Conservation (phyloP, 106 monocot genomes). For the Dioscorea zingiberensis region DNA sequence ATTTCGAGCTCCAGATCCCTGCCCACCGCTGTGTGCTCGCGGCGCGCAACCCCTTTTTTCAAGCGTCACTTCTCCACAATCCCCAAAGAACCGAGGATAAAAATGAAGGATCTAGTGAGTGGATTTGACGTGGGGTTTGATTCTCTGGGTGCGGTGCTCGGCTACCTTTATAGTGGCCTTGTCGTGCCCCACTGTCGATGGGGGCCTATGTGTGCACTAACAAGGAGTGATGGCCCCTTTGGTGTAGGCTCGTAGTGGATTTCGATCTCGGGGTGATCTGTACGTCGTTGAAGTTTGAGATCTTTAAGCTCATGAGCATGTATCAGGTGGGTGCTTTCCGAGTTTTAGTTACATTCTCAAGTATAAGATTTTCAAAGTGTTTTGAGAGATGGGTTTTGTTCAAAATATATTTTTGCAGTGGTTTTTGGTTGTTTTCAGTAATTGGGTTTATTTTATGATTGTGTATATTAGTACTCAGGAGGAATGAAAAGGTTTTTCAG, state of each 20-base stretch:
- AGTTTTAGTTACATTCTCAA: background rate
- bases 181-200: conserved; percentile 35
- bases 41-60: conserved; percentile 76
- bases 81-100: conserved; percentile 6
- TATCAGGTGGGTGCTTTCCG: conserved; percentile 52
- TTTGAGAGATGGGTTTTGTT: background rate
- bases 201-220: conserved; percentile 59
- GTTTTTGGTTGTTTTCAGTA: background rate
- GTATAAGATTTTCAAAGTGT: background rate
- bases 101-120: conserved; percentile 27
- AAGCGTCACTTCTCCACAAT: conserved; percentile 26
- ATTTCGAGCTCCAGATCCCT: conserved; percentile 10
- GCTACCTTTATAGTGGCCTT: conserved; percentile 62
- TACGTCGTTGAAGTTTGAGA: conserved; percentile 47
- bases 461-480: background rate
- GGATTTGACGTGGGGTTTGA: conserved; percentile 44
- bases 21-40: conserved; percentile 78
- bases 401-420: background rate
- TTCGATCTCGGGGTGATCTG: conserved; percentile 65
- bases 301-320: conserved; percentile 63
- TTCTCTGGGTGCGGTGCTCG: conserved; percentile 45
- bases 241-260: conserved; percentile 60
- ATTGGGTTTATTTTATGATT: background rate
- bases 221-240: conserved; percentile 47
- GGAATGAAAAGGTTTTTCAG: background rate